These are phyloP conservation scores for Panicum hallii DNA, from an alignment of 202 grass and related monocot species.

Conservation along the genomic window DNA sequence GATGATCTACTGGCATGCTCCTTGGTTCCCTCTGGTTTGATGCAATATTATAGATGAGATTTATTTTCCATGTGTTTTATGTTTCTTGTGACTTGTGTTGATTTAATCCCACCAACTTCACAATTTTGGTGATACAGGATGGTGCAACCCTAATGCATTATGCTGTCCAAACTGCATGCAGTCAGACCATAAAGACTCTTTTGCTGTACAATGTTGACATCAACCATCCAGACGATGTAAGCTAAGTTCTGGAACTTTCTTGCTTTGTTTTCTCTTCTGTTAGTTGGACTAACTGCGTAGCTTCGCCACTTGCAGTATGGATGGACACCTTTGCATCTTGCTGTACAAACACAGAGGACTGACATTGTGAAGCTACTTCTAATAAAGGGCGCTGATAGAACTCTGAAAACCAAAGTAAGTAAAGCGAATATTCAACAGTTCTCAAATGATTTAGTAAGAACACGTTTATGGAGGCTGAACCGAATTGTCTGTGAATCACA, in stretches of 20 bases:
- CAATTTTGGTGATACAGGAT: slow-evolving; percentile 67
- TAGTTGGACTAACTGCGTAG: slow-evolving; percentile 20
- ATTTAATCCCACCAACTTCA: neutral
- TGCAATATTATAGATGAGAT: neutral
- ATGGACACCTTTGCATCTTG: slow-evolving; percentile 97
- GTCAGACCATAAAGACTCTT: slow-evolving; percentile 82
- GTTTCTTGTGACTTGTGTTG: slow-evolving; percentile 6
- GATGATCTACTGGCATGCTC: neutral
- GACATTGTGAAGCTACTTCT: slow-evolving; percentile 88
- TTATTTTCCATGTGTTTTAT: neutral
- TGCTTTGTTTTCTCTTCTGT: slow-evolving; percentile 30
- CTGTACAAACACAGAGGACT: slow-evolving; percentile 86
- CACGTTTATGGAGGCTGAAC: slow-evolving; percentile 10
- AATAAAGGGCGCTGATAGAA: slow-evolving; percentile 90
- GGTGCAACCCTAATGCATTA: slow-evolving; percentile 95
- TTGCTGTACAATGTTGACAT: slow-evolving; percentile 92
- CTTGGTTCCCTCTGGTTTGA: neutral
- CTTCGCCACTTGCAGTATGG: slow-evolving; percentile 64
- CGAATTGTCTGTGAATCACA: slow-evolving; percentile 2
- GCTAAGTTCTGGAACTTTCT: slow-evolving; percentile 34
- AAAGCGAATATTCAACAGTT: slow-evolving; percentile 34
- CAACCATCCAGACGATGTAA: slow-evolving; percentile 82
- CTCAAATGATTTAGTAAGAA: slow-evolving; percentile 18
- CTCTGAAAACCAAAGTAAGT: slow-evolving; percentile 81
- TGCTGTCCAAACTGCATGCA: slow-evolving; percentile 87